These are phyloP conservation scores for Mycena sanguinolenta DNA, from an alignment of 768 basidiomycete genomes.

Conservation along the genomic window DNA sequence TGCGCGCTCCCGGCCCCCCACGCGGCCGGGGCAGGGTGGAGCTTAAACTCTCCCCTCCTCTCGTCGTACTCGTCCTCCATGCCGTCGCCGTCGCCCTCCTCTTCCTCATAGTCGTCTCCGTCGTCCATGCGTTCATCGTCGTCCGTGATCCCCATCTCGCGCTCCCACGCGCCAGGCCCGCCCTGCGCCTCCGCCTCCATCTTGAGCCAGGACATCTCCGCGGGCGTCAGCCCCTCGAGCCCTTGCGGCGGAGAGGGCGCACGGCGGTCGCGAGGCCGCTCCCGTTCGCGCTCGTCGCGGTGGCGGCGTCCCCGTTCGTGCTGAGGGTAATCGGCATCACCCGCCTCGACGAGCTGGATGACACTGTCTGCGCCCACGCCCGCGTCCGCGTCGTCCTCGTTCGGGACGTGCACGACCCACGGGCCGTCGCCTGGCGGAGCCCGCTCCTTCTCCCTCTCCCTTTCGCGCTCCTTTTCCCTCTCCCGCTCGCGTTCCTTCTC, in stretches of 20 bases:
- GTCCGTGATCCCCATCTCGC: conserved; percentile 36
- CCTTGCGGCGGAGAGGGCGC: not conserved
- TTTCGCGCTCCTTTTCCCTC: conserved; percentile 21
- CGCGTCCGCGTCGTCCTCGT: conserved; percentile 24
- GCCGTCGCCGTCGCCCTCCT: conserved; percentile 7
- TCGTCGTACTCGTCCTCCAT: conserved; percentile 4
- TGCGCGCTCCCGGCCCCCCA: conserved; percentile 21
- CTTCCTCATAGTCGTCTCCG: conserved; percentile 16
- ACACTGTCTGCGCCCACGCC: conserved; percentile 29
- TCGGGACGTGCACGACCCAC: conserved; percentile 26
- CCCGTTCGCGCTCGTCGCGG: too few relatives aligned
- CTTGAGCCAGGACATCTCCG: conserved; percentile 47
- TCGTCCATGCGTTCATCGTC: not conserved
- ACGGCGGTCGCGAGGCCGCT: not conserved
- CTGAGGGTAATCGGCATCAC: too few relatives aligned
- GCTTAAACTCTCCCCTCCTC: not conserved
- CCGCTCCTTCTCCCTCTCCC: conserved; percentile 23
- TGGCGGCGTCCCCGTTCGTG: too few relatives aligned
- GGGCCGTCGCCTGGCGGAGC: conserved; percentile 26
- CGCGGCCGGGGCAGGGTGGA: conserved; percentile 1
- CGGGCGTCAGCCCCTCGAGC: conserved; percentile 10
- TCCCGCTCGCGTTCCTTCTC: not conserved
- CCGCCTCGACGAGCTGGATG: conserved; percentile 33
- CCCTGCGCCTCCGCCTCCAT: conserved; percentile 50
- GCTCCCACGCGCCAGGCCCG: conserved; percentile 42